These are phyloP conservation scores for Exophiala sideris DNA, from an alignment of 2,329 filamentous ascomycete genomes.

Conservation along the genomic window DNA sequence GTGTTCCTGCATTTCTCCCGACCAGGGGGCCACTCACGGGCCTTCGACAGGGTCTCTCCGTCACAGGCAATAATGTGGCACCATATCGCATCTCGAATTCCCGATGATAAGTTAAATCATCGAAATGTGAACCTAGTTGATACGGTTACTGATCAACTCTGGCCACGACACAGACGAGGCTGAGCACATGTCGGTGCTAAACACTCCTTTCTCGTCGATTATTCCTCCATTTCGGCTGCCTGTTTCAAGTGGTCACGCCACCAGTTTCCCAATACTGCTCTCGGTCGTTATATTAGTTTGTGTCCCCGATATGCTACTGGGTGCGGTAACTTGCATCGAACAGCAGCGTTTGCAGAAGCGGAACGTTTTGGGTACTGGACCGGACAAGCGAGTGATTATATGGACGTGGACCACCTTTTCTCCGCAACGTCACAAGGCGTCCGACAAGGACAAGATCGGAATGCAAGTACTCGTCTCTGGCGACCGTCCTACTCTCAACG, in stretches of 20 bases:
- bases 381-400: neutral
- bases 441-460: too few species aligned
- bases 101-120: neutral
- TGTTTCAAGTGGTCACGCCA: constrained; percentile 3
- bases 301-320: neutral
- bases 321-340: neutral
- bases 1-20: constrained; percentile 10
- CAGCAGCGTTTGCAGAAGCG: neutral
- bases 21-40: neutral
- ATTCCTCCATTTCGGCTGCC: neutral
- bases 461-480: too few species aligned
- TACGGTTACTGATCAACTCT: neutral
- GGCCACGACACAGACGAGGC: neutral
- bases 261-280: neutral
- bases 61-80: neutral
- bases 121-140: neutral
- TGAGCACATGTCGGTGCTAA: neutral
- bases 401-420: too few species aligned
- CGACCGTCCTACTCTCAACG: too few species aligned
- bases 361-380: neutral
- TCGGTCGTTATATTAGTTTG: neutral
- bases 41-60: neutral
- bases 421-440: too few species aligned
- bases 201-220: neutral
- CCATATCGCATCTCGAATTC: neutral